These are phyloP conservation scores for Larix kaempferi DNA, from an alignment of 75 land plant species.

Conservation along the genomic window DNA sequence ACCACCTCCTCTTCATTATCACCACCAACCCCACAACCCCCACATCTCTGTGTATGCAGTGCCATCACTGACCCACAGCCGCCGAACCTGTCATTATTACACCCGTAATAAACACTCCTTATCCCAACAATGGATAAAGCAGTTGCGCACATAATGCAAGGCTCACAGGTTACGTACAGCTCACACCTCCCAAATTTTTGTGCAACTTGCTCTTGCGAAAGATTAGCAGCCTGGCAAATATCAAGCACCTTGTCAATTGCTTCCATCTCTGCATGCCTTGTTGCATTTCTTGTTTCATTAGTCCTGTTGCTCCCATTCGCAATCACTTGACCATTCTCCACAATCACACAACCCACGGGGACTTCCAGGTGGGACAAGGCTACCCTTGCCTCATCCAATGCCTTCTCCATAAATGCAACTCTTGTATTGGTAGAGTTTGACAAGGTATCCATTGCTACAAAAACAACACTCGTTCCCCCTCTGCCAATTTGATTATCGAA, in stretches of 20 bases:
- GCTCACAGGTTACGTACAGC: slow-evolving; percentile 96
- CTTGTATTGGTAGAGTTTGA: no score
- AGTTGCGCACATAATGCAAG: slow-evolving; percentile 97
- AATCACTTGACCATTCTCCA: slow-evolving; percentile 64
- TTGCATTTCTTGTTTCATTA: slow-evolving; percentile 80
- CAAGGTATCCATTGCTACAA: no score
- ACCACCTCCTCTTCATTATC: slow-evolving; percentile 4
- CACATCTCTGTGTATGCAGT: slow-evolving; percentile 52
- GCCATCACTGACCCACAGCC: slow-evolving; percentile 94
- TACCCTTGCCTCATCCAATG: slow-evolving; percentile 37
- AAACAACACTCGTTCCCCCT: no score
- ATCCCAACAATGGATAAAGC: slow-evolving; percentile 88
- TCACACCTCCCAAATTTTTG: slow-evolving; percentile 60
- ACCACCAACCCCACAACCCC: slow-evolving; percentile 5
- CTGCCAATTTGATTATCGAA: no score
- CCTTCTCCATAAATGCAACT: slow-evolving; percentile 1
- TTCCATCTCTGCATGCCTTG: slow-evolving; percentile 98
- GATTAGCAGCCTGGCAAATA: slow-evolving; percentile 48
- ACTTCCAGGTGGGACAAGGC: slow-evolving; percentile 64
- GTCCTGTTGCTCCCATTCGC: slow-evolving; percentile 75
- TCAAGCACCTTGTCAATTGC: slow-evolving; percentile 74
- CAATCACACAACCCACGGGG: slow-evolving; percentile 82
- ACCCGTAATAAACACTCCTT: slow-evolving; percentile 82
- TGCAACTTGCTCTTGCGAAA: slow-evolving; percentile 42
- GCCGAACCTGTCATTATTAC: slow-evolving; percentile 97